Conservation (phyloP, 116 monocot genomes). For the Posidonia oceanica region DNA sequence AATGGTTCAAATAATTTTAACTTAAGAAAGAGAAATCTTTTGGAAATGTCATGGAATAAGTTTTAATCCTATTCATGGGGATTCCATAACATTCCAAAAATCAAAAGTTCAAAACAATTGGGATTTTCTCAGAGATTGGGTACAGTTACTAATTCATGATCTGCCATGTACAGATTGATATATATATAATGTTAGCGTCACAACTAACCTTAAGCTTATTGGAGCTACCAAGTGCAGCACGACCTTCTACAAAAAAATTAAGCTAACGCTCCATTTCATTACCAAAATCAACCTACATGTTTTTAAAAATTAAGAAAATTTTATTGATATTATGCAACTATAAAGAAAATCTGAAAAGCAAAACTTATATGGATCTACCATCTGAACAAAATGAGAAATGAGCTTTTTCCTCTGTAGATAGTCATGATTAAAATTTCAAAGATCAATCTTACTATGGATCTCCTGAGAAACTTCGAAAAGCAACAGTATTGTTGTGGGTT, state of each 20-base stretch:
- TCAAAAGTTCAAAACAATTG: no score
- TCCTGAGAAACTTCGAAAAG: slow-evolving; percentile 37
- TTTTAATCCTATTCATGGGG: no score
- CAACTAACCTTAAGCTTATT: slow-evolving; percentile 22
- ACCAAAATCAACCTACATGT: slow-evolving; percentile 31
- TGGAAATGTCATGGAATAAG: no score
- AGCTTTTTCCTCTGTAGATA: slow-evolving; percentile 15
- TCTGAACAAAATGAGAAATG: slow-evolving; percentile 26
- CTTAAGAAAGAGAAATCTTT: no score
- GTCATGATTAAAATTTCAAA: slow-evolving; percentile 11
- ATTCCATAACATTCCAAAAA: no score
- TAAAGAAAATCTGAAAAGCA: neutral
- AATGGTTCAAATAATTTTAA: no score
- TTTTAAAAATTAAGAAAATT: neutral
- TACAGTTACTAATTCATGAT: no score
- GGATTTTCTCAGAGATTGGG: no score
- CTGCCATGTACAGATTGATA: no score
- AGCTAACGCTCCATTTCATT: slow-evolving; percentile 28
- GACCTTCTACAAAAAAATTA: slow-evolving; percentile 26
- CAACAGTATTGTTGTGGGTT: slow-evolving; percentile 11
- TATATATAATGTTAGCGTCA: neutral
- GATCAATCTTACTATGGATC: slow-evolving; percentile 27
- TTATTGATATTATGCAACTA: no score
- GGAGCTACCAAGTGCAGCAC: slow-evolving; percentile 28
- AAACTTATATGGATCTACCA: slow-evolving; percentile 12